Evolutionary conservation across 495 filamentous ascomycete species (phyloP).

Genomic region (Xylaria intraflava): DNA sequence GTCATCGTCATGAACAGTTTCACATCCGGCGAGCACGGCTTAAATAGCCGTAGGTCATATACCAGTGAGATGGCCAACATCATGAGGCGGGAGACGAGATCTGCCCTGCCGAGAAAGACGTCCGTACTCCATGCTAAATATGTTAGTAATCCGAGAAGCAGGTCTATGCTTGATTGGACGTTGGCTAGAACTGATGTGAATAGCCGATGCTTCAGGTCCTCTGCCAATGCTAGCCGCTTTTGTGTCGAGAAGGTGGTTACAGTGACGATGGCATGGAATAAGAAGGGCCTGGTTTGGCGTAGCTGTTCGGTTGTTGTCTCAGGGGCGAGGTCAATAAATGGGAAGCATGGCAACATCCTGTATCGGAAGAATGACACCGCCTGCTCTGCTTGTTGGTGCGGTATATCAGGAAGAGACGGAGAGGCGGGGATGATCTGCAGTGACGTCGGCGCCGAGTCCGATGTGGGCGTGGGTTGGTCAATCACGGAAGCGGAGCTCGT

Average conservation of each 20-base stretch:
- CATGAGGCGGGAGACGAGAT: constrained; percentile 30
- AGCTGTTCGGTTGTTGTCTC: constrained; percentile 38
- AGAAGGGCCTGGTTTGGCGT: constrained; percentile 37
- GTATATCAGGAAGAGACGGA: background rate
- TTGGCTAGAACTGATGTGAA: constrained; percentile 35
- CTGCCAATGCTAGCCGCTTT: constrained; percentile 19
- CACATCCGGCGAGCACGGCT: constrained; percentile 24
- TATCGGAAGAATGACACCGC: constrained; percentile 35
- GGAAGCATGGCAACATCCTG: constrained; percentile 36
- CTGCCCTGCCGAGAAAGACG: constrained; percentile 13
- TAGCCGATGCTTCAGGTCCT: constrained; percentile 34
- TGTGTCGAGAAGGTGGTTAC: constrained; percentile 34
- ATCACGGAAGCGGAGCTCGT: background rate
- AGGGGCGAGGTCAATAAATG: constrained; percentile 39
- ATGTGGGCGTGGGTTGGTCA: background rate
- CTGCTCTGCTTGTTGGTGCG: constrained; percentile 24
- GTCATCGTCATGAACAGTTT: constrained; percentile 12
- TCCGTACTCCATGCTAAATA: constrained; percentile 37
- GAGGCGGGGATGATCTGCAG: background rate
- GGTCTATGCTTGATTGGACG: constrained; percentile 36
- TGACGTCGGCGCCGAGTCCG: background rate
- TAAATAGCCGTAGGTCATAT: constrained; percentile 42
- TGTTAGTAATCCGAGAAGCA: constrained; percentile 46
- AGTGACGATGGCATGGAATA: constrained; percentile 45
- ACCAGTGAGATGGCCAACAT: constrained; percentile 43